These are phyloP conservation scores for Glonium stellatum DNA, from an alignment of 495 filamentous ascomycete genomes.

Conservation along the genomic window DNA sequence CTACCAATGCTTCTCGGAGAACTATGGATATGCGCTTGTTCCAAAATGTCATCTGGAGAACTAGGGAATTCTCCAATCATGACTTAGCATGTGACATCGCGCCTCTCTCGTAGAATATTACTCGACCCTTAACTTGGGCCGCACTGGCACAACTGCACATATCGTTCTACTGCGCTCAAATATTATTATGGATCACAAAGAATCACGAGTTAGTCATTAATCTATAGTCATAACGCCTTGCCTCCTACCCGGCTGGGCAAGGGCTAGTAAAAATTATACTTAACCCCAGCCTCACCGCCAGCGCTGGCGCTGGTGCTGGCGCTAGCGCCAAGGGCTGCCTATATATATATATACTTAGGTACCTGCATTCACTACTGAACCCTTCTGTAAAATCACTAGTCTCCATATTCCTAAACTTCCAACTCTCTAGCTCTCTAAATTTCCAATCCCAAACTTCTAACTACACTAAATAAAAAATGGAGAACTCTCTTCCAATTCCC, in stretches of 20 bases:
- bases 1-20: no score
- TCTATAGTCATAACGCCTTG: neutral
- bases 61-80: neutral
- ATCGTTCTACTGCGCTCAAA: neutral
- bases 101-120: neutral
- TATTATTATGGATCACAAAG: neutral
- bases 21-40: neutral
- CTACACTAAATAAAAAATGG: neutral
- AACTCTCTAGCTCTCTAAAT: no score
- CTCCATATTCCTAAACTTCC: neutral
- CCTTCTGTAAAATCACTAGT: neutral
- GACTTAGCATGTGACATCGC: neutral
- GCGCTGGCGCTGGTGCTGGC: neutral
- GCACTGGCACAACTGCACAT: neutral
- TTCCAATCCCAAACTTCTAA: neutral
- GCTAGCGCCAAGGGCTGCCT: constrained; percentile 1
- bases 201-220: neutral
- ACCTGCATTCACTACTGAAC: neutral
- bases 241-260: neutral
- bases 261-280: neutral
- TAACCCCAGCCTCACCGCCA: neutral
- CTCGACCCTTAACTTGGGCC: neutral
- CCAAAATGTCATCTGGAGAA: neutral
- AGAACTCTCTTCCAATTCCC: constrained; percentile 13
- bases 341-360: no score